Evolutionary conservation across 169 alveolate species (phyloP).

Genomic region (Amoebophrya sp.): DNA sequence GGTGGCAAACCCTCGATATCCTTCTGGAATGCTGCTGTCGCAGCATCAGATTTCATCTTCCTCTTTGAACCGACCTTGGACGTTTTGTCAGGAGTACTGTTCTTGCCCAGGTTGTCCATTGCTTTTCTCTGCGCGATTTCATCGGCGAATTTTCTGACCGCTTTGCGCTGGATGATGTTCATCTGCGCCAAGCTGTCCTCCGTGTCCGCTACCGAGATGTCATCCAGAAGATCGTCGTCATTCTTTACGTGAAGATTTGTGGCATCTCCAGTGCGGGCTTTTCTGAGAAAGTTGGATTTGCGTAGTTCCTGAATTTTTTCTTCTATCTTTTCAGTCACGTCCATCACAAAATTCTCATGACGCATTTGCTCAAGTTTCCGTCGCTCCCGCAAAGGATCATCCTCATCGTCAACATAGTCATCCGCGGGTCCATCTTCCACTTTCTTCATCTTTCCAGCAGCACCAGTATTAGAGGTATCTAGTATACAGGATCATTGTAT

Average conservation of each 20-base stretch:
- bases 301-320: not conserved
- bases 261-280: not conserved
- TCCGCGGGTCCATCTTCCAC: not conserved
- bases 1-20: too few species aligned
- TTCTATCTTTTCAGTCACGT: not conserved
- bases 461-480: too few species aligned
- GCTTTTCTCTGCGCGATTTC: not conserved
- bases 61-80: too few species aligned
- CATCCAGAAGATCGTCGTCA: not conserved
- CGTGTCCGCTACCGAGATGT: not conserved
- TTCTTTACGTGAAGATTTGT: not conserved
- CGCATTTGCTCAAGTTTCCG: not conserved
- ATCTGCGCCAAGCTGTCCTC: conserved; percentile 3
- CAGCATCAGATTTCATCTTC: too few species aligned
- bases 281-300: not conserved
- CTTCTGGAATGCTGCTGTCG: too few species aligned
- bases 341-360: not conserved
- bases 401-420: not conserved
- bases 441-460: not conserved
- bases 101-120: too few species aligned
- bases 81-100: too few species aligned
- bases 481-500: too few species aligned
- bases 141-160: not conserved
- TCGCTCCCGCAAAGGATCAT: not conserved
- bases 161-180: not conserved